A percentile compares a stretch with the other conserved stretches of the same genome.
phyloP scores from a whole-genome alignment of 352 stramenopile species.

The Blastocystis hominis region DNA sequence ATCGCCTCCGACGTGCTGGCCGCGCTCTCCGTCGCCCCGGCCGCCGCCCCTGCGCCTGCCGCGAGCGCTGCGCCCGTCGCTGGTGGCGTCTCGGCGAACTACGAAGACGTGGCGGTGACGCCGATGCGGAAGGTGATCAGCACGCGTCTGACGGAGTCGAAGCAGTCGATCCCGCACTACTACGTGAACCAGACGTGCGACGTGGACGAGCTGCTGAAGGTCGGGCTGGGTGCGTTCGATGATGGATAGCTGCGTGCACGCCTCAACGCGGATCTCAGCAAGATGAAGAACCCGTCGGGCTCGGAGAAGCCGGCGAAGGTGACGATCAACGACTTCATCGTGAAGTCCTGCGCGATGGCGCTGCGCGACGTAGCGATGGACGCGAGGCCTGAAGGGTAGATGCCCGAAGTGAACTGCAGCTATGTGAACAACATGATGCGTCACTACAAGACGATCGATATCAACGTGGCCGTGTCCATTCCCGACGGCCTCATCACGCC shows the following conservation, averaged over 20 bases:
- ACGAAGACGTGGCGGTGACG: slow-evolving; percentile 73
- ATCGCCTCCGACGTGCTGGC: slow-evolving; percentile 72
- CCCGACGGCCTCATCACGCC: slow-evolving; percentile 84
- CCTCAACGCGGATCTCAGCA: slow-evolving; percentile 40
- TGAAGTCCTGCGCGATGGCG: slow-evolving; percentile 87
- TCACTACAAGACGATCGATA: slow-evolving; percentile 83
- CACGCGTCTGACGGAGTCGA: slow-evolving; percentile 87
- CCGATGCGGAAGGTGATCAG: slow-evolving; percentile 98
- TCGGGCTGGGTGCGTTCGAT: not conserved
- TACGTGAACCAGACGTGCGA: slow-evolving; percentile 90
- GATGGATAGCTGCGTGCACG: not conserved
- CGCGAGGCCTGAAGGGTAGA: too few species aligned
- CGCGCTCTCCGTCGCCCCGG: slow-evolving; percentile 51
- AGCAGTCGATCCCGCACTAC: slow-evolving; percentile 86
- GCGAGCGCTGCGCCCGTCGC: not conserved
- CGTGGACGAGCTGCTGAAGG: slow-evolving; percentile 74
- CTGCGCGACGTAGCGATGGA: slow-evolving; percentile 75
- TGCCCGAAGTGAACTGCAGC: slow-evolving; percentile 81
- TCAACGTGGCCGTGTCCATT: slow-evolving; percentile 93
- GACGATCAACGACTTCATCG: slow-evolving; percentile 96
- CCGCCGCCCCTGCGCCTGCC: slow-evolving; percentile 45
- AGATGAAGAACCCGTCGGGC: not conserved
- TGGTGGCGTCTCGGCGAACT: slow-evolving; percentile 63
- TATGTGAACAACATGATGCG: slow-evolving; percentile 65
- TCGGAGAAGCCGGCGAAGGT: slow-evolving; percentile 75